Conservation (phyloP, 768 basidiomycete species). For the Tulasnella sp. region DNA sequence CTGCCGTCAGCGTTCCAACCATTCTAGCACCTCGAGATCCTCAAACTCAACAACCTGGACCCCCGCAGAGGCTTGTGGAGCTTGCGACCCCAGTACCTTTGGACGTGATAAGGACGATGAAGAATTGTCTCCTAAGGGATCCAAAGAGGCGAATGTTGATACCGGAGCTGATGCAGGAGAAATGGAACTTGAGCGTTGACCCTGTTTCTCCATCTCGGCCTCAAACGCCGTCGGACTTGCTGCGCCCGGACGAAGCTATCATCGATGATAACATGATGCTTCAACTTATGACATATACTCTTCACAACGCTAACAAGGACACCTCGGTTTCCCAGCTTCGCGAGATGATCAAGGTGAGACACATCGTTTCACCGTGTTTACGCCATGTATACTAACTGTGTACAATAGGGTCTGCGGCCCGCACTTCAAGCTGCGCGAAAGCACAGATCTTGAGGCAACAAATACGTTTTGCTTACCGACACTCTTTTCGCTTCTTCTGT, state of each 20-base stretch:
- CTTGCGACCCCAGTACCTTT: conserved; percentile 43
- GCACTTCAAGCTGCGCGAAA: no score
- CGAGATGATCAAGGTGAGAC: conserved; percentile 11
- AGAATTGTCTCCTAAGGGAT: conserved; percentile 61
- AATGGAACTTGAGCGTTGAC: conserved; percentile 35
- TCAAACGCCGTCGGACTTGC: conserved; percentile 1
- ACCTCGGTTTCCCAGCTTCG: neutral
- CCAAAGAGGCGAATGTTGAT: conserved; percentile 81
- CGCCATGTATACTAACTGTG: no score
- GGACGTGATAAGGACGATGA: conserved; percentile 71
- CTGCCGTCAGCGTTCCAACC: conserved; percentile 48
- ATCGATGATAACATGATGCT: conserved; percentile 14
- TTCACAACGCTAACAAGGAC: neutral
- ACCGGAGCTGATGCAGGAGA: conserved; percentile 68
- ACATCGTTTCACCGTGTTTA: no score
- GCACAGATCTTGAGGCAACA: no score
- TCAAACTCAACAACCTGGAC: conserved; percentile 41
- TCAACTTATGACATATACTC: conserved; percentile 11
- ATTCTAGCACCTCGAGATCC: conserved; percentile 24
- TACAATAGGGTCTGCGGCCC: no score
- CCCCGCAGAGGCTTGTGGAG: conserved; percentile 36
- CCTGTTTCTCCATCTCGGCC: neutral
- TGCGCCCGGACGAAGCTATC: conserved; percentile 14
- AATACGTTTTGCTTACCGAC: no score
- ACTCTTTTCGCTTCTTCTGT: no score